Evolutionary conservation across 2,329 filamentous ascomycete genomes (phyloP).

Genomic region (Didymella lethalis): DNA sequence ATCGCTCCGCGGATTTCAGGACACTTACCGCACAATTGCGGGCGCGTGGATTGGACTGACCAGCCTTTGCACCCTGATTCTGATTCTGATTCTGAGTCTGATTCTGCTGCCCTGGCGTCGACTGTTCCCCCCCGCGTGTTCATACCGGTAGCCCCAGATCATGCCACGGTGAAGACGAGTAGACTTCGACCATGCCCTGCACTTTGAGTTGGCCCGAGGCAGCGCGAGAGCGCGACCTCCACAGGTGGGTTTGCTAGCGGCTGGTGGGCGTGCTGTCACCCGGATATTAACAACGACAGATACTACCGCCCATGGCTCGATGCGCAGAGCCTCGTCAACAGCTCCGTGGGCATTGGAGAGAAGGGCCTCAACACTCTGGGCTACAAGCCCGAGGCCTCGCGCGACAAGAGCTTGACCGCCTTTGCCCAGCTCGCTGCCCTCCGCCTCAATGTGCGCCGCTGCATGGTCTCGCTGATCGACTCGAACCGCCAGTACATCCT

Average conservation of each 20-base stretch:
- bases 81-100: background rate
- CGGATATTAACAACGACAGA: slow-evolving; percentile 24
- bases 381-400: slow-evolving; percentile 31
- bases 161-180: slow-evolving; percentile 23
- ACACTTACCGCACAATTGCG: slow-evolving; percentile 14
- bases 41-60: slow-evolving; percentile 1
- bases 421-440: slow-evolving; percentile 49
- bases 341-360: slow-evolving; percentile 31
- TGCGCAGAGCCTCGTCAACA: slow-evolving; percentile 43
- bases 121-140: background rate
- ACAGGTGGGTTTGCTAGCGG: slow-evolving; percentile 29
- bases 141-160: slow-evolving; percentile 8
- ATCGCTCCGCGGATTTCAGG: slow-evolving; percentile 15
- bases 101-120: slow-evolving; percentile 4
- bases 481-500: slow-evolving; percentile 50
- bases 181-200: slow-evolving; percentile 25
- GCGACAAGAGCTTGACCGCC: slow-evolving; percentile 45
- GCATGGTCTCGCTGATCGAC: slow-evolving; percentile 51
- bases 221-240: slow-evolving; percentile 41
- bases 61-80: slow-evolving; percentile 1
- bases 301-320: slow-evolving; percentile 50
- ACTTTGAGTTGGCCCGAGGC: slow-evolving; percentile 30
- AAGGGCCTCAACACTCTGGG: slow-evolving; percentile 39
- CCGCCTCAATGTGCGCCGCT: slow-evolving; percentile 43
- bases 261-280: background rate